phyloP scores from a whole-genome alignment of 2,329 filamentous ascomycete genomes.

The Thielaviopsis populi region DNA sequence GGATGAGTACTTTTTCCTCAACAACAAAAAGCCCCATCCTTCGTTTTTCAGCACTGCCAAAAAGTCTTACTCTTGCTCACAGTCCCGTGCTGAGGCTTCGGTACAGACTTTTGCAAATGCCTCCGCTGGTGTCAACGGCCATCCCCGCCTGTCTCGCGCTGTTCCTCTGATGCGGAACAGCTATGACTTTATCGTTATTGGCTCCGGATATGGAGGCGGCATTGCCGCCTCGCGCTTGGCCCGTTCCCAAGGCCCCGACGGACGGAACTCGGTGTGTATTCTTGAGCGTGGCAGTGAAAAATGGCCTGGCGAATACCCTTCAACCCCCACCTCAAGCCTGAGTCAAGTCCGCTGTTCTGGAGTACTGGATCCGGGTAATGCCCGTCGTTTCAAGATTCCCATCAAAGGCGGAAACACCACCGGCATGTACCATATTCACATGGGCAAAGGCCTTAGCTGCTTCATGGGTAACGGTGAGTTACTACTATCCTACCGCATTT shows the following conservation, averaged over 20 bases:
- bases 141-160: slow-evolving; percentile 35
- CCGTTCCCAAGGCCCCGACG: slow-evolving; percentile 25
- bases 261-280: slow-evolving; percentile 42
- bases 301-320: slow-evolving; percentile 52
- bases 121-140: slow-evolving; percentile 8
- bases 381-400: slow-evolving; percentile 25
- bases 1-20: slow-evolving; percentile 10
- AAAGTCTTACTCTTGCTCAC: slow-evolving; percentile 13
- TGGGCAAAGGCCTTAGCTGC: slow-evolving; percentile 49
- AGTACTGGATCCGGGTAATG: slow-evolving; percentile 30
- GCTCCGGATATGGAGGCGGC: slow-evolving; percentile 53
- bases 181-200: slow-evolving; percentile 54
- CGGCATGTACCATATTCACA: slow-evolving; percentile 47
- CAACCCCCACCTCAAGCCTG: slow-evolving; percentile 30
- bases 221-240: slow-evolving; percentile 52
- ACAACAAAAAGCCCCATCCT: slow-evolving; percentile 4
- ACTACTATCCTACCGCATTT: not conserved
- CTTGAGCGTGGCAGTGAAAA: slow-evolving; percentile 49
- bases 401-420: slow-evolving; percentile 38
- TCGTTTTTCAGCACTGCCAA: slow-evolving; percentile 10
- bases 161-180: slow-evolving; percentile 40
- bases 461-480: slow-evolving; percentile 41
- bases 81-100: slow-evolving; percentile 14
- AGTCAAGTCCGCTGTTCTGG: slow-evolving; percentile 43
- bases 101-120: slow-evolving; percentile 14